phyloP scores from a whole-genome alignment of 2,329 filamentous ascomycete species.

The Aspergillus puulaauensis region DNA sequence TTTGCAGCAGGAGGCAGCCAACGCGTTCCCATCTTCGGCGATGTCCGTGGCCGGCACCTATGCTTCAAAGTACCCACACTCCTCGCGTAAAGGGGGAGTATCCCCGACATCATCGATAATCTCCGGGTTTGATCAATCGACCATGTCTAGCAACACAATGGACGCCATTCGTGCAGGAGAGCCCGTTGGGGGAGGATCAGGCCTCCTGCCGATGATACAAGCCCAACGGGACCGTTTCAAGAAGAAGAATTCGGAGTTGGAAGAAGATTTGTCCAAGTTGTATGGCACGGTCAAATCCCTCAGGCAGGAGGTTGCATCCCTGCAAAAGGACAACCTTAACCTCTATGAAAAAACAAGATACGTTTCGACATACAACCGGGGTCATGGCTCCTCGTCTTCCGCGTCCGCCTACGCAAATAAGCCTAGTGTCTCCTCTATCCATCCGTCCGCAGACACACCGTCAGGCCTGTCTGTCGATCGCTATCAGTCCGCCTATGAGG shows the following conservation, averaged over 20 bases:
- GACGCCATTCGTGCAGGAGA: constrained; percentile 65
- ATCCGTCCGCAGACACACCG: constrained; percentile 58
- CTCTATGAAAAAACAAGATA: constrained; percentile 98
- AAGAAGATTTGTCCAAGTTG: constrained; percentile 81
- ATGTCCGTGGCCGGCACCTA: constrained; percentile 94
- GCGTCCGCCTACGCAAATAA: constrained; percentile 63
- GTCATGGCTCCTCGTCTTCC: constrained; percentile 59
- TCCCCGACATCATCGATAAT: constrained; percentile 98
- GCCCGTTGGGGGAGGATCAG: constrained; percentile 71
- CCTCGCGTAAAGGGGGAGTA: constrained; percentile 66
- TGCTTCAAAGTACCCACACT: constrained; percentile 72
- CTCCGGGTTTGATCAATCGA: constrained; percentile 82
- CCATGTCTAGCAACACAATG: constrained; percentile 50
- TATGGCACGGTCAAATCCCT: constrained; percentile 81
- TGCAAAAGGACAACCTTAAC: constrained; percentile 94
- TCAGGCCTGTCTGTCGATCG: constrained; percentile 73
- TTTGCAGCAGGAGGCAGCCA: constrained; percentile 80
- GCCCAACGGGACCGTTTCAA: constrained; percentile 98
- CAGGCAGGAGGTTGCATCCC: constrained; percentile 82
- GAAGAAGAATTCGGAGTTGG: constrained; percentile 87
- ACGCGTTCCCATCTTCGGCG: constrained; percentile 77
- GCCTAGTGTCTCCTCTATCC: constrained; percentile 72
- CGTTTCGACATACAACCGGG: constrained; percentile 86
- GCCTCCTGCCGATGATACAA: constrained; percentile 96
- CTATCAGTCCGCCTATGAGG: constrained; percentile 90